Percentiles rank a stretch among this genome's conserved stretches.
These are phyloP conservation scores for Lactifluus subvellereus DNA, from an alignment of 768 basidiomycete species.

Conservation along the genomic window DNA sequence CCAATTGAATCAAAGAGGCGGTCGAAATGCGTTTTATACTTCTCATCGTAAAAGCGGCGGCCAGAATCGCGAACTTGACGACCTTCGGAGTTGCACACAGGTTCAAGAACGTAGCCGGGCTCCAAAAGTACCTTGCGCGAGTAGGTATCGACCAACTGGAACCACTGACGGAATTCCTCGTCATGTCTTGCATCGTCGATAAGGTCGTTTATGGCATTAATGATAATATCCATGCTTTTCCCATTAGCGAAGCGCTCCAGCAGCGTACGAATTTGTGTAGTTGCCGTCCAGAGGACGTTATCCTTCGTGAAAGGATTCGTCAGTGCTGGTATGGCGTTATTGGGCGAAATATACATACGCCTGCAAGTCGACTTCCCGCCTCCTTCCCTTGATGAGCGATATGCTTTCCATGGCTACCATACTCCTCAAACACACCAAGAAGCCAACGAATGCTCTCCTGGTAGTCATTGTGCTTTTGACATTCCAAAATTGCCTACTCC, in stretches of 20 bases:
- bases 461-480: constrained; percentile 89
- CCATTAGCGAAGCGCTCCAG: constrained; percentile 90
- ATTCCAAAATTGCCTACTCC: constrained; percentile 72
- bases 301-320: constrained; percentile 36
- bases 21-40: constrained; percentile 77
- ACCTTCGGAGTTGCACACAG: constrained; percentile 63
- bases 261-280: constrained; percentile 64
- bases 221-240: constrained; percentile 56
- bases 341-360: constrained; percentile 27
- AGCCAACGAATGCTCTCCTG: constrained; percentile 77
- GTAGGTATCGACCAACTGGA: constrained; percentile 53
- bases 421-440: constrained; percentile 55
- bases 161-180: constrained; percentile 70
- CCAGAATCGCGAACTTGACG: constrained; percentile 61
- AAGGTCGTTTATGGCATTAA: constrained; percentile 65
- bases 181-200: constrained; percentile 73
- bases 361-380: constrained; percentile 17
- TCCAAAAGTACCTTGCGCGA: constrained; percentile 70
- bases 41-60: constrained; percentile 67
- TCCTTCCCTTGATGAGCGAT: constrained; percentile 35
- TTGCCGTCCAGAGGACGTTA: constrained; percentile 48
- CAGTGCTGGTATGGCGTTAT: constrained; percentile 22
- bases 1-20: constrained; percentile 63
- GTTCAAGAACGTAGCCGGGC: constrained; percentile 81
- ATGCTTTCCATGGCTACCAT: constrained; percentile 46